phyloP scores from a whole-genome alignment of 192 early-diverging fungal genomes.

The Rhizoclosmatium globosum region DNA sequence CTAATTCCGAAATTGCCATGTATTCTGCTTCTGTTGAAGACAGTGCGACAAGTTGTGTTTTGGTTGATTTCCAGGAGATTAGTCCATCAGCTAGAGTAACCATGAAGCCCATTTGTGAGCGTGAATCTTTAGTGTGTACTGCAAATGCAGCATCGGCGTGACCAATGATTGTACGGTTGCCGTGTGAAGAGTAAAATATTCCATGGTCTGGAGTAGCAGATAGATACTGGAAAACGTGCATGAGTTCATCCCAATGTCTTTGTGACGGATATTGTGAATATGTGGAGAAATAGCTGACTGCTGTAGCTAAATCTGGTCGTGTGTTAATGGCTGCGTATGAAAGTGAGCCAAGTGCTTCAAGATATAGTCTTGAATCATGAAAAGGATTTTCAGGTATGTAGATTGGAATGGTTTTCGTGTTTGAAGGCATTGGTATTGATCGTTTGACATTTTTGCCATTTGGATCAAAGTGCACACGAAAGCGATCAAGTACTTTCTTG shows the following conservation, averaged over 20 bases:
- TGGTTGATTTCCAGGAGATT: too few relatives aligned
- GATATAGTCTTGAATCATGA: background rate
- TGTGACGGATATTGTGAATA: too few relatives aligned
- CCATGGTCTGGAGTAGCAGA: background rate
- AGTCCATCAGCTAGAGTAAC: background rate
- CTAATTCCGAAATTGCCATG: too few relatives aligned
- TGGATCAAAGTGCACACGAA: background rate
- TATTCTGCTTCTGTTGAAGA: too few relatives aligned
- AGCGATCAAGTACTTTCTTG: too few relatives aligned
- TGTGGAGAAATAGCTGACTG: too few relatives aligned
- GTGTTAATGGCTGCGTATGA: constrained; percentile 5
- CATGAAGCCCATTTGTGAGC: background rate
- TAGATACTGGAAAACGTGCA: background rate
- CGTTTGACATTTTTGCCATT: background rate
- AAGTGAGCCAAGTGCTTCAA: constrained; percentile 10
- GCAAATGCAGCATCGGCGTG: too few relatives aligned
- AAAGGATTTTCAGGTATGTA: background rate
- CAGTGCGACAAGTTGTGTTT: too few relatives aligned
- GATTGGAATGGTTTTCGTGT: background rate
- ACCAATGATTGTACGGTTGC: background rate
- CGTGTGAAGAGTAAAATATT: too few relatives aligned
- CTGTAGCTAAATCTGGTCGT: constrained; percentile 3
- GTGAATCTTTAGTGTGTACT: background rate
- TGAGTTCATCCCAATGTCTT: background rate
- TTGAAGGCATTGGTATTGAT: background rate